Evolutionary conservation across 371 early-diverging fungal species (phyloP).

Genomic region (Mucor sp.): DNA sequence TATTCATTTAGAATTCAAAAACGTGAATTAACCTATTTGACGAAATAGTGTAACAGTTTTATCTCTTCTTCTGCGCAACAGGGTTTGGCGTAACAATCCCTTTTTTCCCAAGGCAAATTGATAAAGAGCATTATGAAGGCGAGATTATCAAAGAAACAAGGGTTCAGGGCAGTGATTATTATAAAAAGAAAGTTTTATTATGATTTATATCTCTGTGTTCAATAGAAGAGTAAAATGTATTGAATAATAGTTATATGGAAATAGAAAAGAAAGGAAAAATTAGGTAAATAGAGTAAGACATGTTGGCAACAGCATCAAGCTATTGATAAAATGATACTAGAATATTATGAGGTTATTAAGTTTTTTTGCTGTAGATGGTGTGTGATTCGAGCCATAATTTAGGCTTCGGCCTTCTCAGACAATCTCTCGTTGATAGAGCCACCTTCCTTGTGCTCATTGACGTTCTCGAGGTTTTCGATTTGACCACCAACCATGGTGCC

Average conservation of each 20-base stretch:
- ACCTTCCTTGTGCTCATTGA: constrained; percentile 11
- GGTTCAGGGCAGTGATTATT: neutral
- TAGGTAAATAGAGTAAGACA: neutral
- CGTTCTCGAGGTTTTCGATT: constrained; percentile 5
- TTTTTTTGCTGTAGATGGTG: neutral
- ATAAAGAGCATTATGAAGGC: neutral
- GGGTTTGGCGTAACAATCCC: neutral
- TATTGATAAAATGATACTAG: neutral
- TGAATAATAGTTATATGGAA: neutral
- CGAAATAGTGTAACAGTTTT: neutral
- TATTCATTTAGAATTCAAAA: neutral
- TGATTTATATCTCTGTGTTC: neutral
- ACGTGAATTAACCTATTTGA: neutral
- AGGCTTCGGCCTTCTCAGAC: constrained; percentile 16
- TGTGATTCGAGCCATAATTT: neutral
- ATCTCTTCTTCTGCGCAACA: neutral
- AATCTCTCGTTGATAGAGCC: constrained; percentile 13
- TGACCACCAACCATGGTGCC: constrained; percentile 27
- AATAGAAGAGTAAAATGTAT: neutral
- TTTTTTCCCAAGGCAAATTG: neutral
- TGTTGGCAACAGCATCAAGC: constrained; percentile 15
- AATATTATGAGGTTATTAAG: neutral
- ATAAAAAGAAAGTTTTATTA: neutral
- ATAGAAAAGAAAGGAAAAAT: neutral
- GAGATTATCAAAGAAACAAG: neutral